phyloP scores from a whole-genome alignment of 345 rosid species.

The Lumnitzera littorea region DNA sequence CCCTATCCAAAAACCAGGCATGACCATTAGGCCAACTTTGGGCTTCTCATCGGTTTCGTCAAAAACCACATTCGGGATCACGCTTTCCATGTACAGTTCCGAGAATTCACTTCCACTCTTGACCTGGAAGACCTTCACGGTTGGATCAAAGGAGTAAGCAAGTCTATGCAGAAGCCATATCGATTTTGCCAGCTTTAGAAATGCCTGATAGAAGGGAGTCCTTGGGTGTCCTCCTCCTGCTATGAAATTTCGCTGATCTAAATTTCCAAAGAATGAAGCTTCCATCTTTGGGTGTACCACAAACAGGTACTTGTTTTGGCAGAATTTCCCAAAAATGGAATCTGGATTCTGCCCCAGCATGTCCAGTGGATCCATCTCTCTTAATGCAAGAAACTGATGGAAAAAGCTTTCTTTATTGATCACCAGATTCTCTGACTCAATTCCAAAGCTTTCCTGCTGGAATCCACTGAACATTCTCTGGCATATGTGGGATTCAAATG shows the following conservation, averaged over 20 bases:
- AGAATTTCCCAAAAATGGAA: slow-evolving; percentile 19
- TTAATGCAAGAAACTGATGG: slow-evolving; percentile 17
- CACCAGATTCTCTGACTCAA: slow-evolving; percentile 11
- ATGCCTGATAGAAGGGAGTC: slow-evolving; percentile 22
- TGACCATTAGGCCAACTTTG: slow-evolving; percentile 17
- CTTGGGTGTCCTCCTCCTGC: slow-evolving; percentile 18
- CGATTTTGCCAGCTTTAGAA: slow-evolving; percentile 15
- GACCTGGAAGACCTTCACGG: slow-evolving; percentile 15
- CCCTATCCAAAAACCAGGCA: slow-evolving; percentile 15
- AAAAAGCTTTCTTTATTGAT: slow-evolving; percentile 16
- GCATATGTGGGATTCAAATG: slow-evolving; percentile 22
- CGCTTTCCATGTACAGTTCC: slow-evolving; percentile 15
- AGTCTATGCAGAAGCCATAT: slow-evolving; percentile 21
- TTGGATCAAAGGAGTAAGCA: slow-evolving; percentile 18
- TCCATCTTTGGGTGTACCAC: slow-evolving; percentile 24
- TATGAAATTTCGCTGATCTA: slow-evolving; percentile 18
- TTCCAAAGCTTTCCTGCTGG: slow-evolving; percentile 19
- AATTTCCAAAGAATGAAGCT: slow-evolving; percentile 21
- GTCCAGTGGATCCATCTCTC: slow-evolving; percentile 22
- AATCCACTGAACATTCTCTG: slow-evolving; percentile 19
- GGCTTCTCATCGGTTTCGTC: slow-evolving; percentile 9
- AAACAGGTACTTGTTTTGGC: slow-evolving; percentile 16
- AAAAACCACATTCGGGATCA: slow-evolving; percentile 10
- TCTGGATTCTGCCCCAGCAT: slow-evolving; percentile 20
- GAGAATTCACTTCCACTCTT: slow-evolving; percentile 16